Evolutionary conservation across 1,139 yeast genomes (phyloP).

Genomic region (Pichia sp.): DNA sequence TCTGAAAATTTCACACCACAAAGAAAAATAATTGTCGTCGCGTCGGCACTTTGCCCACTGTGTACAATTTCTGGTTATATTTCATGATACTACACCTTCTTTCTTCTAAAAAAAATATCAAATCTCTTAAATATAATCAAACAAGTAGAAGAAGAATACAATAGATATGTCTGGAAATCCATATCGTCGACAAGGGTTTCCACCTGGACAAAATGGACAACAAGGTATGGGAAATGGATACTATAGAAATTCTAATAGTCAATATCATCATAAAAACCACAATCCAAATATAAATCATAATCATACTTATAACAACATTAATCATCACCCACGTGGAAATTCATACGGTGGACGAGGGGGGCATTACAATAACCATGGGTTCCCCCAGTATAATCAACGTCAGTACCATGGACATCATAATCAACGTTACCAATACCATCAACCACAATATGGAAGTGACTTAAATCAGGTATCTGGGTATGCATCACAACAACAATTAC

Average conservation of each 20-base stretch:
- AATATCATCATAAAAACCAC: slow-evolving; percentile 7
- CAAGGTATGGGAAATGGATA: slow-evolving; percentile 9
- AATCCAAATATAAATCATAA: not conserved
- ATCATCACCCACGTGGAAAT: not conserved
- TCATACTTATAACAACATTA: not conserved
- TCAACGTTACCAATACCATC: slow-evolving; percentile 4
- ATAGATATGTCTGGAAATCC: slow-evolving; percentile 10
- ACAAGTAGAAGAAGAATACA: too few relatives aligned
- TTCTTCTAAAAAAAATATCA: not conserved
- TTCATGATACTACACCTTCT: not conserved
- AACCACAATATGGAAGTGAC: not conserved
- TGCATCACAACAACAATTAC: not conserved
- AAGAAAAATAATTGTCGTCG: not conserved
- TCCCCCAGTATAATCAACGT: slow-evolving; percentile 5
- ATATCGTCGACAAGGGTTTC: slow-evolving; percentile 8
- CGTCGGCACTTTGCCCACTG: not conserved
- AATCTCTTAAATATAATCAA: too few relatives aligned
- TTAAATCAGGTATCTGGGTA: not conserved
- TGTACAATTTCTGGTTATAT: not conserved
- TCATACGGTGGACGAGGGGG: slow-evolving; percentile 1
- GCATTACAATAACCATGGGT: slow-evolving; percentile 3
- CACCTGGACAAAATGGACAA: slow-evolving; percentile 2
- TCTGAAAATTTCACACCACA: too few relatives aligned
- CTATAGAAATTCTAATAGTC: slow-evolving; percentile 6
- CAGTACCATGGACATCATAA: slow-evolving; percentile 7